Percentiles rank a stretch among this genome's conserved stretches.
Conservation (phyloP, 106 monocot species). For the Dendrobium catenatum region DNA sequence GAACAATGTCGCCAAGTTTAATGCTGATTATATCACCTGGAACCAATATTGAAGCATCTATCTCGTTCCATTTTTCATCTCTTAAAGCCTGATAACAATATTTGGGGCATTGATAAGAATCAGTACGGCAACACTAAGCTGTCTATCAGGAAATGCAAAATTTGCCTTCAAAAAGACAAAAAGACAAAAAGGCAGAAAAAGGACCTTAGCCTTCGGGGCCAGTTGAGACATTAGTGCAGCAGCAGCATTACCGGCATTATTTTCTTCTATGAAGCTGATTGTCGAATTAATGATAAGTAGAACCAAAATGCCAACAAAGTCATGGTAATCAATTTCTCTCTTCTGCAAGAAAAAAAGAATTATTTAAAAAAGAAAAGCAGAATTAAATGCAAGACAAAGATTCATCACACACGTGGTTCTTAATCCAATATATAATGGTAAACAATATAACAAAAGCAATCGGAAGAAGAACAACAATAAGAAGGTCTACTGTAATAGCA, state of each 20-base stretch:
- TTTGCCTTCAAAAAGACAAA: background rate
- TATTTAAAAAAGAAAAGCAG: background rate
- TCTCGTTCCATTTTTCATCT: conserved; percentile 39
- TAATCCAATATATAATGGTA: too few relatives aligned
- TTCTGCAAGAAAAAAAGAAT: conserved; percentile 16
- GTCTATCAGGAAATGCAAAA: background rate
- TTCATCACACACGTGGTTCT: too few relatives aligned
- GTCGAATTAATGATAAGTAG: conserved; percentile 51
- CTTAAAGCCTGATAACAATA: conserved; percentile 28
- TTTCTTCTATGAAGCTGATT: conserved; percentile 54
- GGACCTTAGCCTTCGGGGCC: conserved; percentile 49
- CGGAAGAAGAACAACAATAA: too few relatives aligned
- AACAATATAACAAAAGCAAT: too few relatives aligned
- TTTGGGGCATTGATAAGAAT: background rate
- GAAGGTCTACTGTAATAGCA: too few relatives aligned
- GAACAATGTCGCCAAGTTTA: conserved; percentile 57
- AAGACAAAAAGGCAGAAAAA: background rate
- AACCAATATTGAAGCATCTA: conserved; percentile 44
- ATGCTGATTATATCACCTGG: conserved; percentile 52
- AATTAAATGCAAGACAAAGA: background rate
- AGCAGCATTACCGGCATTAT: conserved; percentile 58
- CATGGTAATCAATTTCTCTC: conserved; percentile 34
- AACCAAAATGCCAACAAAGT: conserved; percentile 40
- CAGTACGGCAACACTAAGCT: background rate
- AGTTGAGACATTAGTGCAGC: conserved; percentile 53